A percentile compares a stretch with the other conserved stretches of the same genome.
These are phyloP conservation scores for Capronia epimyces DNA, from an alignment of 2,329 filamentous ascomycete species.

Conservation along the genomic window DNA sequence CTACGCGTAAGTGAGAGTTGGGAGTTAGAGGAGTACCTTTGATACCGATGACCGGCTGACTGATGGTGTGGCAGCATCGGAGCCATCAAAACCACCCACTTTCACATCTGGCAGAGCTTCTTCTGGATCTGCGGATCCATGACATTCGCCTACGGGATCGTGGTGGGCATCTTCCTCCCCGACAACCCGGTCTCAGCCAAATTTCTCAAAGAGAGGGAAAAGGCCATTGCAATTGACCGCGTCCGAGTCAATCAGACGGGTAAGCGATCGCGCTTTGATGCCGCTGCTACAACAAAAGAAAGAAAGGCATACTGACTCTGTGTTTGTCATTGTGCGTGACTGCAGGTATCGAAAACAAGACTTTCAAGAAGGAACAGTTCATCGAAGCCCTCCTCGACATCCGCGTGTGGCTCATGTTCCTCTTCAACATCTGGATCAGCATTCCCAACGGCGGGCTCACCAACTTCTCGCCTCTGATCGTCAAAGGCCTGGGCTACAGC, in stretches of 20 bases:
- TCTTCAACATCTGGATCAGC: slow-evolving; percentile 34
- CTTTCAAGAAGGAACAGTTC: slow-evolving; percentile 21
- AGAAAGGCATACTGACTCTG: too few species aligned
- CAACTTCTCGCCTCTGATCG: slow-evolving; percentile 42
- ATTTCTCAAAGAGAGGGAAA: slow-evolving; percentile 48
- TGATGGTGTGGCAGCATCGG: neutral
- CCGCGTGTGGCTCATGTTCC: slow-evolving; percentile 32
- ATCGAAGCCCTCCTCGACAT: slow-evolving; percentile 24
- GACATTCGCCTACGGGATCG: slow-evolving; percentile 9
- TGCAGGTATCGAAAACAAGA: slow-evolving; percentile 21
- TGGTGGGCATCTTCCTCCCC: slow-evolving; percentile 45
- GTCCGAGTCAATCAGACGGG: slow-evolving; percentile 54
- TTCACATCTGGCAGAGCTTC: slow-evolving; percentile 12
- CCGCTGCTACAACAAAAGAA: too few species aligned
- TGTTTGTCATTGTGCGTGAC: too few species aligned
- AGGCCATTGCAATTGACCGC: slow-evolving; percentile 52
- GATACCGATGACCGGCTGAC: neutral
- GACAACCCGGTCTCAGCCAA: slow-evolving; percentile 52
- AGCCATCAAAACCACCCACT: slow-evolving; percentile 1
- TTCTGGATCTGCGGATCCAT: slow-evolving; percentile 15
- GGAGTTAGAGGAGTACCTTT: neutral
- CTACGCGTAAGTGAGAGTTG: slow-evolving; percentile 4
- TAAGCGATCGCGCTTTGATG: too few species aligned
- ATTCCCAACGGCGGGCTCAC: slow-evolving; percentile 41
- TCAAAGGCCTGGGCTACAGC: slow-evolving; percentile 42